phyloP scores from a whole-genome alignment of 371 early-diverging fungal genomes.

The Neoconidiobolus thromboides region DNA sequence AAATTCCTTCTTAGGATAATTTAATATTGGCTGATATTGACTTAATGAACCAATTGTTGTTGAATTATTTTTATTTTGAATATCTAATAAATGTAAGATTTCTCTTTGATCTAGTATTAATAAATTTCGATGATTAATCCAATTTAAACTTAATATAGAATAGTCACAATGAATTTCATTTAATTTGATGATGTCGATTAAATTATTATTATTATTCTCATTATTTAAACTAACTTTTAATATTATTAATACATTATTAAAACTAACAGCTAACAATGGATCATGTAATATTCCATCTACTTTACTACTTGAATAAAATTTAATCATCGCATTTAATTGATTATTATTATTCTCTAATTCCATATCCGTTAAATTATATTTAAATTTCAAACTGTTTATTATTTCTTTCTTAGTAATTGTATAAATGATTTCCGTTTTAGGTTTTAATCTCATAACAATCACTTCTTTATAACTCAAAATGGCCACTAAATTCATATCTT shows the following conservation, averaged over 20 bases:
- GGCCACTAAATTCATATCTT: slow-evolving; percentile 46
- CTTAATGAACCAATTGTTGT: not conserved
- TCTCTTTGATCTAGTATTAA: not conserved
- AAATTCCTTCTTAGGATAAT: not conserved
- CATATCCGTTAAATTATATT: slow-evolving; percentile 5
- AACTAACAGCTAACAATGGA: slow-evolving; percentile 36
- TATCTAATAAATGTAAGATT: not conserved
- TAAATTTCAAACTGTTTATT: not conserved
- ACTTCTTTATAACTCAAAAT: slow-evolving; percentile 54
- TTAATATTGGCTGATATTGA: not conserved
- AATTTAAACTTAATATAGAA: not conserved
- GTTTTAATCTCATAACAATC: slow-evolving; percentile 4
- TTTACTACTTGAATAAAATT: no score
- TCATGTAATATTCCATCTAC: not conserved
- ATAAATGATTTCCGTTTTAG: not conserved
- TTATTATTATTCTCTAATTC: not conserved
- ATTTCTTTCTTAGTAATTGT: not conserved
- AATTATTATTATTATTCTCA: not conserved
- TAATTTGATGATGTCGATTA: not conserved
- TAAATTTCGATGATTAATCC: slow-evolving; percentile 2
- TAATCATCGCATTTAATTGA: no score
- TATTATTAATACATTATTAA: slow-evolving; percentile 37
- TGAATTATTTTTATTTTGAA: not conserved
- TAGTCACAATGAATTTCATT: not conserved
- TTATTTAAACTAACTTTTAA: slow-evolving; percentile 18